Evolutionary conservation across 108 stramenopile species (phyloP), one percentile per base, ranked within the genome.

Genomic region (Cyclotella sp.): DNA sequence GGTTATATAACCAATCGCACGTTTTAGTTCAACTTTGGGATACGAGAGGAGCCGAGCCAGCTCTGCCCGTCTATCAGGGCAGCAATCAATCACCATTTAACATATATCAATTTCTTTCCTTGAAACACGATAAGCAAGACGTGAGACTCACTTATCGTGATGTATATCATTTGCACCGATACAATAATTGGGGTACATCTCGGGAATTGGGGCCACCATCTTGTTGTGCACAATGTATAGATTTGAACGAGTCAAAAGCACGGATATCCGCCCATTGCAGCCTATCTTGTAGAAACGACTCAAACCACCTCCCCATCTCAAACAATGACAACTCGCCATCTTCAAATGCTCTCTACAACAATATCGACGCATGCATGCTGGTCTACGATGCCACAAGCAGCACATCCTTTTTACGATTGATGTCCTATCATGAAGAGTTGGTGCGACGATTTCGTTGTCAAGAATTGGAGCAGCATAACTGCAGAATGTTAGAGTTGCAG

Each of bases 371-470:
- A 15, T 87, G 85, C 59, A 79, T 91, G 73, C 70, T 95, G 27
- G 90, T 93, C 16, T 95, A 95, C 51, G 94, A 95, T 65, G 85
- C 88, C 18, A 92, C 91, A 6, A 85, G 83, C 10, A 87, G 84
- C 47, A 90, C 85, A 14, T 89, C 88, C 8, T 95, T 95, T 68
- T 76, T 86, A n/a, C 89, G 88, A 68, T 73, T 93, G 18, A 76
- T 91, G 62, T 77, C 82, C 57, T 92, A 88, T 91, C 85, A 94
- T 64, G 81, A 87, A 14, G 93, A 95, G 43, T 77, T 87, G 70
- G 53, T 89, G 53, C 68, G 82, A 42, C 69, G 84, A 51, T 80
- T 87, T 60, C 71, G 63, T 40, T 73, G 45, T 43, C 67, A 81
- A 72, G 28, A 60, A 45, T 4, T 26, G 39, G 59, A 8, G 21